Base-by-base conservation (phyloP, 352 stramenopile species). In the Phytophthora tentaculata region DNA sequence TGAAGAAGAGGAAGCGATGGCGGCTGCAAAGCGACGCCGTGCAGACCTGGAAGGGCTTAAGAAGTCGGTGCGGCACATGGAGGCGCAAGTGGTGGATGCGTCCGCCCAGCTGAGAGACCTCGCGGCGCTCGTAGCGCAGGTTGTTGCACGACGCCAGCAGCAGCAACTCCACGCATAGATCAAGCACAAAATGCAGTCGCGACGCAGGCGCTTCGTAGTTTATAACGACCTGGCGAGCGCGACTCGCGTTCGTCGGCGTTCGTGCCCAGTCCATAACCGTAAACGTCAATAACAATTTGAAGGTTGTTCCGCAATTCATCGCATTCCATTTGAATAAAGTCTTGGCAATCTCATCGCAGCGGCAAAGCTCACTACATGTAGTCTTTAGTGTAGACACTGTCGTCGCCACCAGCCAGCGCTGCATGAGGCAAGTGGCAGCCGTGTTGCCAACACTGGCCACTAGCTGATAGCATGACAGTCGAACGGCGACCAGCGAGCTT, bases 71-170 rank as follows among this genome's bases (percentile, higher is more conserved):
- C 64, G 61, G 17, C 61, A 29, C 20, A 74, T 90, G 49, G 72
- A 86, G 43, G 70, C 54, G 35, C 73, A 88, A 47, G 79, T 90
- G 17, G 63, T 74, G 12, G 64, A 73, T 24, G 78, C 80, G n/a
- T 71, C 77, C 2, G 62, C 71, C 17, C 77, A 79, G 48, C 64
- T 90, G 47, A 71, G 54, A 23, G 82, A 86, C 17, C 70, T 90
- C 20, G 72, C 76, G 23, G 69, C 71, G 23, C 69, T 90, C 22
- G 69, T 90, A 56, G 55, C 66, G 20, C 62, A 74, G 24, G 71
- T 80, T 49, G 71, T 77, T 17, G 76, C 71, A 10, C 76, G 67
- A 43, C 76, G 65, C 47, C 74, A 85, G 61, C 64, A 56, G 22
- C 56, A 57, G n/a, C 28, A 51, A n/a, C 67, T 24, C 35, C 37